Evolutionary conservation across 2,329 filamentous ascomycete species (phyloP).

Genomic region (Ilyonectria robusta): DNA sequence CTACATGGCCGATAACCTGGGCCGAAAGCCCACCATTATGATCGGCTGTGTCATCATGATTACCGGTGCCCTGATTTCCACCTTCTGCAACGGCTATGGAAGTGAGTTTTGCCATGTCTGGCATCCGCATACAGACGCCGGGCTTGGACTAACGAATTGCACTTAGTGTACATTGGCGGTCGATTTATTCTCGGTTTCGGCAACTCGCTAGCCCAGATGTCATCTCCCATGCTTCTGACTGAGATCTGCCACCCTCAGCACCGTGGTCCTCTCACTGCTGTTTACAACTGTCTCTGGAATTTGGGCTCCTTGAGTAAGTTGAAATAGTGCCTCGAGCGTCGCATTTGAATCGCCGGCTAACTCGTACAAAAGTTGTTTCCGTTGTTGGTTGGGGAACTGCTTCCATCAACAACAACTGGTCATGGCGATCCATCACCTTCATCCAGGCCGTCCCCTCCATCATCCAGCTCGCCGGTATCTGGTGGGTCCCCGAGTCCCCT

Average conservation of each 20-base stretch:
- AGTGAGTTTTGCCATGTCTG: constrained; percentile 50
- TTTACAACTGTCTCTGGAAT: constrained; percentile 80
- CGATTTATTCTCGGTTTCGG: constrained; percentile 71
- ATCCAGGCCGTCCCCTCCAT: constrained; percentile 74
- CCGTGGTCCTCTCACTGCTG: constrained; percentile 73
- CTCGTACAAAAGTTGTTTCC: constrained; percentile 60
- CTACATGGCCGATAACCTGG: constrained; percentile 60
- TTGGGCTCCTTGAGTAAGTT: constrained; percentile 62
- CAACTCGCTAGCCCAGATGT: constrained; percentile 74
- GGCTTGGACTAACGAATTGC: constrained; percentile 9
- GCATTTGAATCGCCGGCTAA: background rate
- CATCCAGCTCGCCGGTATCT: constrained; percentile 76
- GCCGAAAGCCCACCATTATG: constrained; percentile 61
- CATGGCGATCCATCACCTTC: constrained; percentile 77
- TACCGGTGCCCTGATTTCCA: constrained; percentile 58
- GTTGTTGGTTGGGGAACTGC: constrained; percentile 76
- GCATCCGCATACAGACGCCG: background rate
- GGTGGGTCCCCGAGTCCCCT: constrained; percentile 77
- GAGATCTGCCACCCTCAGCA: constrained; percentile 80
- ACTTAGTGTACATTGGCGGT: constrained; percentile 57
- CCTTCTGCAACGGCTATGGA: constrained; percentile 59
- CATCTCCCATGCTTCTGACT: constrained; percentile 74
- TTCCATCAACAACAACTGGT: constrained; percentile 72
- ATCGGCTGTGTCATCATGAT: constrained; percentile 63
- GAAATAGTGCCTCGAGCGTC: background rate